A percentile compares a stretch with the other conserved stretches of the same genome.
These are phyloP conservation scores for Aplosporella prunicola DNA, from an alignment of 2,329 filamentous ascomycete species.

Conservation along the genomic window DNA sequence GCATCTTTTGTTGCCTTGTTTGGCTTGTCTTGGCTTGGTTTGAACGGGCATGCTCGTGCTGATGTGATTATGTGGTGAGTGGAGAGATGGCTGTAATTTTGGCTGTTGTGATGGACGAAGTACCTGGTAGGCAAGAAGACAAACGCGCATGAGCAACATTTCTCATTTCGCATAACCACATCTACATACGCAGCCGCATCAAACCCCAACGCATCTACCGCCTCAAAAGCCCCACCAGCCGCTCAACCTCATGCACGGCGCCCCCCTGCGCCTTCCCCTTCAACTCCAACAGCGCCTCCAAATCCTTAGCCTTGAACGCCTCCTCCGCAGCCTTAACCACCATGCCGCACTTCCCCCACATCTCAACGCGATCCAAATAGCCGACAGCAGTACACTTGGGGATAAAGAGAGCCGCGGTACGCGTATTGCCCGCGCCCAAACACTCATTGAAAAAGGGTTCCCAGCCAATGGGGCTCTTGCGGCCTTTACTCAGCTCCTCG, in stretches of 20 bases:
- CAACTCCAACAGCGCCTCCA: conserved; percentile 62
- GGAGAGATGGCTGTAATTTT: too few species aligned
- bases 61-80: too few species aligned
- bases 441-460: conserved; percentile 92
- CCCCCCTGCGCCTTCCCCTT: conserved; percentile 62
- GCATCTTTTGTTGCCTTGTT: too few species aligned
- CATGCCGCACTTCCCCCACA: conserved; percentile 97
- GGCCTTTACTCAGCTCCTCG: conserved; percentile 67
- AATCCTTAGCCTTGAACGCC: conserved; percentile 72
- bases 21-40: too few species aligned
- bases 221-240: conserved; percentile 53
- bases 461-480: conserved; percentile 93
- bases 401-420: conserved; percentile 73
- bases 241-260: conserved; percentile 71
- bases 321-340: conserved; percentile 83
- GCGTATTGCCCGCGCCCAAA: conserved; percentile 79
- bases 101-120: too few species aligned
- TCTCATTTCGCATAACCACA: too few species aligned
- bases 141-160: too few species aligned
- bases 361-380: conserved; percentile 62
- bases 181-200: too few species aligned
- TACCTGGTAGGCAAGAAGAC: too few species aligned
- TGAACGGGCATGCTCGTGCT: too few species aligned
- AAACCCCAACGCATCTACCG: too few species aligned
- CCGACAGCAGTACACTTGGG: conserved; percentile 72